These are phyloP conservation scores for Macroventuria anomochaeta DNA, from an alignment of 2,329 filamentous ascomycete genomes.

Conservation along the genomic window DNA sequence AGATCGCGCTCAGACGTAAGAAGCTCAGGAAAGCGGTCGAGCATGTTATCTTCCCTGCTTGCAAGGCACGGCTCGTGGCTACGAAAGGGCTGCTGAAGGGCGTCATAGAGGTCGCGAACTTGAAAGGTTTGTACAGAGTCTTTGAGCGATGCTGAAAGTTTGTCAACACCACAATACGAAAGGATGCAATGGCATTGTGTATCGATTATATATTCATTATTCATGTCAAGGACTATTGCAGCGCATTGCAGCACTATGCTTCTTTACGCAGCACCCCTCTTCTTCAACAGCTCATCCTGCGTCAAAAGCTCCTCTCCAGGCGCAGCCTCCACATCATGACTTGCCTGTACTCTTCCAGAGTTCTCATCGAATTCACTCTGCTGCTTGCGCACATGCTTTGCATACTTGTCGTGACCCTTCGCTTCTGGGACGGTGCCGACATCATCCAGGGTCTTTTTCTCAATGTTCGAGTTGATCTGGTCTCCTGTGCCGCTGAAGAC, in stretches of 20 bases:
- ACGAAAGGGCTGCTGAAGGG: slow-evolving; percentile 78
- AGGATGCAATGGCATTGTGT: not conserved
- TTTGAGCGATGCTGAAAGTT: slow-evolving; percentile 81
- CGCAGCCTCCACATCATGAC: slow-evolving; percentile 31
- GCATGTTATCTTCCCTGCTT: slow-evolving; percentile 86
- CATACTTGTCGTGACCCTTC: slow-evolving; percentile 33
- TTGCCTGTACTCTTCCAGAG: slow-evolving; percentile 21
- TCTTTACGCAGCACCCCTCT: slow-evolving; percentile 29
- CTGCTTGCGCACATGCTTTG: slow-evolving; percentile 30
- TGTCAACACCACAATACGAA: not conserved
- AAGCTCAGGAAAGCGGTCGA: slow-evolving; percentile 81
- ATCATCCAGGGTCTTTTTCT: slow-evolving; percentile 44
- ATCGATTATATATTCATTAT: not conserved
- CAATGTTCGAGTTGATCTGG: slow-evolving; percentile 35
- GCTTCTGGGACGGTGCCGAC: slow-evolving; percentile 28
- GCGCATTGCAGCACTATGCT: not conserved
- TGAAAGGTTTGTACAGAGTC: slow-evolving; percentile 91
- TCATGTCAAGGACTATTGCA: not conserved
- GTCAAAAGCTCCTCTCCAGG: slow-evolving; percentile 36
- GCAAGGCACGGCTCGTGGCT: slow-evolving; percentile 81
- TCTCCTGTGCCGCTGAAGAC: slow-evolving; percentile 46
- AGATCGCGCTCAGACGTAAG: slow-evolving; percentile 61
- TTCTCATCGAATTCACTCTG: slow-evolving; percentile 25
- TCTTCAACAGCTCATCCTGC: slow-evolving; percentile 34
- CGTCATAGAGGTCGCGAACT: slow-evolving; percentile 84